Percentiles rank a stretch among this genome's conserved stretches.
Conservation (phyloP, 768 basidiomycete species). For the Russula compacta region DNA sequence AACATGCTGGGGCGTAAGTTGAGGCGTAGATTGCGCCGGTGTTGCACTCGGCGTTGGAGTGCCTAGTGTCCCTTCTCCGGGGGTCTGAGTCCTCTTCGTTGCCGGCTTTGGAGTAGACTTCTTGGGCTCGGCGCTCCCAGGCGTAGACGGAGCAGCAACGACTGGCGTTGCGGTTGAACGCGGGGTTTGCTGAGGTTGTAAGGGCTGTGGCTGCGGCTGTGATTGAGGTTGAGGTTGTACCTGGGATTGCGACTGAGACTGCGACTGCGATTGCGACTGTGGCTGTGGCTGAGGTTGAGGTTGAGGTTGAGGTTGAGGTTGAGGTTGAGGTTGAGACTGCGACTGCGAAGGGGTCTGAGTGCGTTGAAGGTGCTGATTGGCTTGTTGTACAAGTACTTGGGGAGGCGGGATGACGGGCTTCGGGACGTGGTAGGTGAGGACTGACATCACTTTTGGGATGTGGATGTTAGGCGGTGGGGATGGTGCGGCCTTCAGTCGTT, state of each 20-base stretch:
- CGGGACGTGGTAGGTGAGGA: slow-evolving; percentile 1
- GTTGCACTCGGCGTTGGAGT: slow-evolving; percentile 23
- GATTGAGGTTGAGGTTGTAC: slow-evolving; percentile 2
- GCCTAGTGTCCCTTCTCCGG: slow-evolving; percentile 12
- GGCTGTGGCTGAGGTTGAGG: slow-evolving; percentile 1
- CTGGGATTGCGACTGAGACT: not conserved
- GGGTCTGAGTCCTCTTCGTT: slow-evolving; percentile 12
- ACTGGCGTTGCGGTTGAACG: slow-evolving; percentile 15
- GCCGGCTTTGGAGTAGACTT: slow-evolving; percentile 15
- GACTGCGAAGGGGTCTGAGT: slow-evolving; percentile 2
- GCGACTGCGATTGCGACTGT: not conserved
- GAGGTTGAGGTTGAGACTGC: slow-evolving; percentile 6
- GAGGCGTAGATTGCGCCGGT: slow-evolving; percentile 22
- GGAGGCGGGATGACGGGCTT: not conserved
- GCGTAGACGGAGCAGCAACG: slow-evolving; percentile 6
- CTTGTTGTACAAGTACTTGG: not conserved
- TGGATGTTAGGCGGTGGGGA: not conserved
- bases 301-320: not conserved
- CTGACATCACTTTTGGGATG: not conserved
- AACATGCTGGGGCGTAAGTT: slow-evolving; percentile 20
- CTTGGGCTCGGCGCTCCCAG: slow-evolving; percentile 13
- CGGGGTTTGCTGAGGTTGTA: slow-evolving; percentile 10
- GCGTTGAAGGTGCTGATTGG: slow-evolving; percentile 2
- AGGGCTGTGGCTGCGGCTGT: slow-evolving; percentile 2
- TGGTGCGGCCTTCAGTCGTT: not conserved